Conservation (phyloP, 441 rosid genomes). For the Biscutella auriculata region DNA sequence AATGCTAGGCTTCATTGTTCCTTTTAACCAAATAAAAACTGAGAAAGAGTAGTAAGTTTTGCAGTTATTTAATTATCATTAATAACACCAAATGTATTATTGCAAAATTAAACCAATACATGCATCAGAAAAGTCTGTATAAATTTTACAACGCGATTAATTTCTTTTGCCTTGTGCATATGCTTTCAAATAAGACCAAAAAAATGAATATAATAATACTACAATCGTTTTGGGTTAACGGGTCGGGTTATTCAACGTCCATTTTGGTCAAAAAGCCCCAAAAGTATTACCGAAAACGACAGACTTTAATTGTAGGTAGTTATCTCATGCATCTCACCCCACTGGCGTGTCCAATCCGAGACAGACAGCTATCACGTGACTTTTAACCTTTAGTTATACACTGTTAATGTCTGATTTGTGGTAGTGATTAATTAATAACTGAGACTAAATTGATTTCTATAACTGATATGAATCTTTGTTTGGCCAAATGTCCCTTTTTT, state of each 20-base stretch:
- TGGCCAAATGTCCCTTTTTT: not conserved
- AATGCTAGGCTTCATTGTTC: not conserved
- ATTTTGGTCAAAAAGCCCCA: constrained; percentile 21
- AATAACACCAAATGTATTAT: too few species aligned
- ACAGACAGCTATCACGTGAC: constrained; percentile 20
- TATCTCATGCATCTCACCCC: constrained; percentile 14
- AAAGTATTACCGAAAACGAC: constrained; percentile 28
- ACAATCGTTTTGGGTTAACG: constrained; percentile 9
- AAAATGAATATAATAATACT: not conserved
- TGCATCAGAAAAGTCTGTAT: not conserved
- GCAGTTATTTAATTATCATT: too few species aligned
- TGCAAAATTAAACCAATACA: not conserved
- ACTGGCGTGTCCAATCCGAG: constrained; percentile 2
- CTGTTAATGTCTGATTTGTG: constrained; percentile 11
- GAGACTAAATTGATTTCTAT: not conserved
- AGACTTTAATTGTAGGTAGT: constrained; percentile 16
- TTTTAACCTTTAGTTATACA: not conserved
- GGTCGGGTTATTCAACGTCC: constrained; percentile 33
- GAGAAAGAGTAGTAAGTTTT: too few species aligned
- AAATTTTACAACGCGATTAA: too few species aligned
- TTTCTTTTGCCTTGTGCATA: too few species aligned
- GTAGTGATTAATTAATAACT: too few species aligned
- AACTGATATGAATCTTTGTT: not conserved
- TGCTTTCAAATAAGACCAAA: not conserved
- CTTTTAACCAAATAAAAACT: not conserved